A percentile compares a stretch with the other conserved stretches of the same genome.
phyloP scores from a whole-genome alignment of 805 yeast species.

The Candida arabinofermentans region DNA sequence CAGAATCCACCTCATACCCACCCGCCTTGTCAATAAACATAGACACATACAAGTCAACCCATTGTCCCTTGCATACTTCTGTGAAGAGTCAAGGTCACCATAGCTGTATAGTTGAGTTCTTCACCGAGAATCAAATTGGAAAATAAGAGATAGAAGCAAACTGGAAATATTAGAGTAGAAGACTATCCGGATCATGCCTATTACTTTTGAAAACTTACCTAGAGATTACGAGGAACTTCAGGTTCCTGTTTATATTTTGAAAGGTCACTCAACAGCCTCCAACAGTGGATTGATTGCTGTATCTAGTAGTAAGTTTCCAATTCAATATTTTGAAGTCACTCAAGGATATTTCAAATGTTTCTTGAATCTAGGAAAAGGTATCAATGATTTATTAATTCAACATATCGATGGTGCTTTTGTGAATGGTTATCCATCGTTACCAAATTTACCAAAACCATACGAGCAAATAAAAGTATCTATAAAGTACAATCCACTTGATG shows the following conservation, averaged over 20 bases:
- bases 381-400: conserved; percentile 51
- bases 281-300: conserved; percentile 38
- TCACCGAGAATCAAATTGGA: no score
- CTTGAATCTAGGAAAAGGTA: conserved; percentile 54
- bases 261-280: conserved; percentile 37
- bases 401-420: conserved; percentile 36
- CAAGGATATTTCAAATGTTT: conserved; percentile 74
- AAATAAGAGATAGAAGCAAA: no score
- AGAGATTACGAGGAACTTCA: conserved; percentile 32
- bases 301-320: conserved; percentile 50
- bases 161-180: no score
- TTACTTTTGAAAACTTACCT: conserved; percentile 31
- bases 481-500: conserved; percentile 46
- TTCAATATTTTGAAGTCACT: conserved; percentile 66
- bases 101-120: no score
- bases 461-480: conserved; percentile 25
- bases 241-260: conserved; percentile 46
- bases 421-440: conserved; percentile 31
- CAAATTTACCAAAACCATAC: conserved; percentile 11
- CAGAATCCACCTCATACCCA: no score
- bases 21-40: no score
- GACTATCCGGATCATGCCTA: conserved; percentile 16
- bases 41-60: no score
- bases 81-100: neutral
- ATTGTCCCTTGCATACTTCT: neutral